Evolutionary conservation across 306 rosid genomes (phyloP), one percentile per base, ranked within the genome.

Genomic region (Lagenaria siceraria): DNA sequence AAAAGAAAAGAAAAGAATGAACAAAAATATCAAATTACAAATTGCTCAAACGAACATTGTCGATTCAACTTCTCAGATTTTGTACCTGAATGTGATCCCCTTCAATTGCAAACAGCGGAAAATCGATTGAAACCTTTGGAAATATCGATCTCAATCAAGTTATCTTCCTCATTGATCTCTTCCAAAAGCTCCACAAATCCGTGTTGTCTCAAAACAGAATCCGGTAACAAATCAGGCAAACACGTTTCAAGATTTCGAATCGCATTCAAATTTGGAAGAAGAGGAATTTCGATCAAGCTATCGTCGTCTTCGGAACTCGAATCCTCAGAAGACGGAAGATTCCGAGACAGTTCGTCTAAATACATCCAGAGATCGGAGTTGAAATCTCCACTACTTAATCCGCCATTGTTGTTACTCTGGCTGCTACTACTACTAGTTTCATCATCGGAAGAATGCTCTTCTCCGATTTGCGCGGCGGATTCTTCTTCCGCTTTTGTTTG

Each of bases 271-370:
- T 72, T 29, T 2, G 59, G 59, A 27, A 72, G 46, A 74, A 74
- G 62, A 17, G 61, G 25, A 9, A 91, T 91, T 78, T 91, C 97
- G 75, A 91, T 91, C 71, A 91, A 61, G 36, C 86, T 82, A 52
- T 88, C 92, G 36, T 90, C 83, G 19, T 81, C 75, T 42, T 69
- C 86, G 1, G 90, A 87, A 38, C 17, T 76, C 13, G 82, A 81
- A n/a, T 77, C 81, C 61, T 80, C 86, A 62, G 73, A 78, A 61
- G 74, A 27, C 70, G 77, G 52, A n/a, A 70, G 56, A 69, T 81
- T 51, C 59, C 73, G 77, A 21, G 53, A 81, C 61, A 54, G 77
- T 74, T 65, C 51, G 19, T 75, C 27, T 7, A 46, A 48, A 74
- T 69, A 17, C 64, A 59, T 81, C 77, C 72, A 76, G 54, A 46